Conservation (phyloP, 345 rosid genomes). For the Sisymbrium altissimum region DNA sequence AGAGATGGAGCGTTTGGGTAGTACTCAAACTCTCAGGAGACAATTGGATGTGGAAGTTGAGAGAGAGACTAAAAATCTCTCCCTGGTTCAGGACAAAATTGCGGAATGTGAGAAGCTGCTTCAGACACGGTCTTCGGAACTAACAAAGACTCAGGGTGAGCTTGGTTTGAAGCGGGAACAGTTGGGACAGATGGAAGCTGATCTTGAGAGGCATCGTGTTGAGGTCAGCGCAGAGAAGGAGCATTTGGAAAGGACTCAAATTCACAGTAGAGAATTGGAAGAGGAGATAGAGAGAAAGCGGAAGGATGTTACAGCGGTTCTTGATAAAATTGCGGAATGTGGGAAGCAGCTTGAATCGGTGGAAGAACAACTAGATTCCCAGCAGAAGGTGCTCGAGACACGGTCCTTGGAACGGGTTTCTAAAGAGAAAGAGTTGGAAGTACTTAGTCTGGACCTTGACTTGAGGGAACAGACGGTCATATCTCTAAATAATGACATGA, state of each 20-base stretch:
- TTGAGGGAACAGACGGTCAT: neutral
- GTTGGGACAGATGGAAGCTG: neutral
- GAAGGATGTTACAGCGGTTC: neutral
- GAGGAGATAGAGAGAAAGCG: slow-evolving; percentile 7
- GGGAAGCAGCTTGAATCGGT: slow-evolving; percentile 1
- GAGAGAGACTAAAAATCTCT: neutral
- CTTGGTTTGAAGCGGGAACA: slow-evolving; percentile 1
- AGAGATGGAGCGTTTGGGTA: neutral
- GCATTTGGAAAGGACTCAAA: neutral
- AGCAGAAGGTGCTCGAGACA: slow-evolving; percentile 8
- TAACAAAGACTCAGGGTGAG: slow-evolving; percentile 9
- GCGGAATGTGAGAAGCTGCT: slow-evolving; percentile 9
- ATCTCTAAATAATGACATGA: slow-evolving; percentile 1
- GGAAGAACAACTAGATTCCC: neutral
- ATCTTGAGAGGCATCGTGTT: neutral
- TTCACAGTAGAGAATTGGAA: neutral
- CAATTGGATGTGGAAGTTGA: slow-evolving; percentile 9
- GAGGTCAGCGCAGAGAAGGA: neutral
- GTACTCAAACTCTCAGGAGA: neutral
- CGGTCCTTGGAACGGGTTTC: slow-evolving; percentile 12
- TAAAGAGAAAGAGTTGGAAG: slow-evolving; percentile 12
- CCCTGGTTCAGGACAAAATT: neutral
- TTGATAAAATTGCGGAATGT: neutral
- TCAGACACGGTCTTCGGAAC: neutral
- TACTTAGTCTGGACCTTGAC: slow-evolving; percentile 9